Conservation (phyloP, 2,329 filamentous ascomycete genomes). For the Nectriaceae sp. region DNA sequence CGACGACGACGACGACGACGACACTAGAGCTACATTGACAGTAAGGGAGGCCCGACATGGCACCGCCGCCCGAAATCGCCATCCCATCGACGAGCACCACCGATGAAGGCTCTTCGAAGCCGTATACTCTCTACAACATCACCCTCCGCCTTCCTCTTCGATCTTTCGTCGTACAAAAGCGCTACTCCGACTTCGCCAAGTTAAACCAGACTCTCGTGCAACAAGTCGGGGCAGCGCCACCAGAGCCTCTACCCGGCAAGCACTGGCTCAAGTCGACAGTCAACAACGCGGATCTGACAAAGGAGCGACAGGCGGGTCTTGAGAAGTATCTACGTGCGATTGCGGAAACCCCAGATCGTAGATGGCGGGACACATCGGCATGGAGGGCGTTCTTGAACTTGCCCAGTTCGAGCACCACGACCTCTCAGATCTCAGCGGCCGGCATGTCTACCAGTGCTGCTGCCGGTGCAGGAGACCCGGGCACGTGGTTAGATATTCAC, state of each 20-base stretch:
- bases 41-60: constrained; percentile 57
- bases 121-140: constrained; percentile 79
- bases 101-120: constrained; percentile 55
- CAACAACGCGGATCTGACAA: constrained; percentile 68
- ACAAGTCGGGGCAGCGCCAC: constrained; percentile 64
- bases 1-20: too few relatives aligned
- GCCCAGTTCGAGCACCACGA: constrained; percentile 53
- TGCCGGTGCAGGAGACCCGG: constrained; percentile 55
- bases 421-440: constrained; percentile 49
- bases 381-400: constrained; percentile 77
- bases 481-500: constrained; percentile 77
- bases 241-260: constrained; percentile 68
- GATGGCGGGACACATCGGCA: constrained; percentile 72
- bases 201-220: constrained; percentile 65
- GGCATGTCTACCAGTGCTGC: constrained; percentile 43
- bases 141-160: constrained; percentile 74
- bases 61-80: constrained; percentile 66
- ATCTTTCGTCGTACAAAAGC: constrained; percentile 75
- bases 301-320: constrained; percentile 67
- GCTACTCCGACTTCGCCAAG: constrained; percentile 76
- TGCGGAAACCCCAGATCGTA: constrained; percentile 69
- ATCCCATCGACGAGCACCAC: constrained; percentile 66
- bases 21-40: too few relatives aligned
- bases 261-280: constrained; percentile 77
- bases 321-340: constrained; percentile 74